Evolutionary conservation across 768 basidiomycete genomes (phyloP), one percentile per base, ranked within the genome.

Genomic region (Xanthoconium stramineum): DNA sequence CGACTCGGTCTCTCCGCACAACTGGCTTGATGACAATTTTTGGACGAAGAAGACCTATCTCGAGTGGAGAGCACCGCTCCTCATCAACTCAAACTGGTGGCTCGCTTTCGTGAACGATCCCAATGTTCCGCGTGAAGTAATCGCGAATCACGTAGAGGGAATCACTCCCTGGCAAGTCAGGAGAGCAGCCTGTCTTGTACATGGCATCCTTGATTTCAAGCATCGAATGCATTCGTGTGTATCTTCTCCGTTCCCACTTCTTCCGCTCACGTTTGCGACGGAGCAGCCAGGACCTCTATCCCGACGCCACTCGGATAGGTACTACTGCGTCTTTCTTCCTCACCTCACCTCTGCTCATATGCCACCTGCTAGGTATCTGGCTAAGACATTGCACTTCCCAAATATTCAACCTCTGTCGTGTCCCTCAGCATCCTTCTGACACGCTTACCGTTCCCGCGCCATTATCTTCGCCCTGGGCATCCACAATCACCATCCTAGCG

Each of bases 1-100:
- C 49, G 94, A 96, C 74, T 83, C 79, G 61, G 74, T 77, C 1
- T 94, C 94, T 8, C 91, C 93, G 0, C 77, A 86, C 69, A 97
- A 96, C 68, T 98, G 95, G 95, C 81, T 98, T 12, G 83, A 95
- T 60, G 94, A 98, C 69, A 93, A 90, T 53, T 86, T 96, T 61
- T 98, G 95, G 96, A 74, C 84, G 55, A 84, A 88, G 63, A 88
- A 88, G 63, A 85, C 91, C 1, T 98, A 98, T 70, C 84, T 89
- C 47, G 88, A 91, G 72, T 92, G 87, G 85, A 82, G 95, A 33
- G 82, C 83, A 0, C 94, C 95, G 0, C 75, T 98, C 12, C 77
- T 90, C 53, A 74, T 98, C 61, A 88, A 98, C 69, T 95, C 94
- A 4, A 98, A 97, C 66, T 98, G 94, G 94, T 98, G 95, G 95